These are phyloP conservation scores for Harringtonia aguacate DNA, from an alignment of 2,329 filamentous ascomycete species.

Conservation along the genomic window DNA sequence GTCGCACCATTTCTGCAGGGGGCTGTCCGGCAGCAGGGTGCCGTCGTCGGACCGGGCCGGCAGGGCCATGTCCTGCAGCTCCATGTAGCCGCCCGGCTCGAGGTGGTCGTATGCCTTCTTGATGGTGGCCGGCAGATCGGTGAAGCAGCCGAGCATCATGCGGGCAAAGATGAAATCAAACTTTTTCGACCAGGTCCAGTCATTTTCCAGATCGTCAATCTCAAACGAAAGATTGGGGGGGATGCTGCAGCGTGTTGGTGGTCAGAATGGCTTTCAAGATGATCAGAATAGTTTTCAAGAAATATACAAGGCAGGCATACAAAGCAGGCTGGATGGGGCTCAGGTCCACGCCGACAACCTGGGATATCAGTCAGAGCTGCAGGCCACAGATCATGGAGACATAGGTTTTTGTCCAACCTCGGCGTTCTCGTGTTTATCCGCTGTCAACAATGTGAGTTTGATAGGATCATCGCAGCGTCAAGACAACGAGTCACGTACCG, in stretches of 20 bases:
- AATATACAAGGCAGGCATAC: conserved; percentile 1
- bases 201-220: conserved; percentile 10
- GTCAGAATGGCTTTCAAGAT: too few species aligned
- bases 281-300: too few species aligned
- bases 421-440: too few species aligned
- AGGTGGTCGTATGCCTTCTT: conserved; percentile 10
- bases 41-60: conserved; percentile 12
- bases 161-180: conserved; percentile 16
- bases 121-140: conserved; percentile 5
- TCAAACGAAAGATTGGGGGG: neutral
- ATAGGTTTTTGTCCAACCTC: too few species aligned
- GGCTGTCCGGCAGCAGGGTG: conserved; percentile 9
- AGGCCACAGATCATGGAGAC: too few species aligned
- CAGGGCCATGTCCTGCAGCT: conserved; percentile 13
- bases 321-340: conserved; percentile 9
- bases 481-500: conserved; percentile 5
- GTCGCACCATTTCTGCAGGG: neutral
- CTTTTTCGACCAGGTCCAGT: conserved; percentile 12
- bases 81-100: conserved; percentile 14
- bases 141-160: conserved; percentile 12
- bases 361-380: too few species aligned
- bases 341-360: conserved; percentile 10
- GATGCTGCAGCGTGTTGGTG: neutral
- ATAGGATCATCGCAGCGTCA: neutral
- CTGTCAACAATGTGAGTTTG: neutral